Conservation (phyloP, 192 early-diverging fungal genomes). For the Coemansia sp. region DNA sequence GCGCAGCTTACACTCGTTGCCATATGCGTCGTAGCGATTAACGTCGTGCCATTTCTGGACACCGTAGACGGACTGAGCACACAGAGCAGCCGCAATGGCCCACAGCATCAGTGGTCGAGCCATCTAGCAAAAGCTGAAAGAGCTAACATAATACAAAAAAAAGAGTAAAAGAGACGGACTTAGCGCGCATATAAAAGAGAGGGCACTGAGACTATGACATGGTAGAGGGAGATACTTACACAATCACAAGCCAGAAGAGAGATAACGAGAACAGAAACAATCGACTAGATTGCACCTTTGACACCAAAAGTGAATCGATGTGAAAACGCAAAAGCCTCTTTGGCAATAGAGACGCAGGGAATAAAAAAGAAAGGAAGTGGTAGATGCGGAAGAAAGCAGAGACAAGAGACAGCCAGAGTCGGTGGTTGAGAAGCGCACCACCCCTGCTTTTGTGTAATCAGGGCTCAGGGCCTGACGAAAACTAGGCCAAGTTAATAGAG, state of each 20-base stretch:
- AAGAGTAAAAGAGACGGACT: neutral
- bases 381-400: neutral
- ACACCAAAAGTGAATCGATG: neutral
- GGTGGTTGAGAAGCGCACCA: neutral
- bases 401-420: neutral
- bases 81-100: neutral
- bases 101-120: neutral
- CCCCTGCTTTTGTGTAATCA: neutral
- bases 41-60: slow-evolving; percentile 16
- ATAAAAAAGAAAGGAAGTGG: neutral
- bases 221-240: neutral
- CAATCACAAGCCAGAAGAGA: neutral
- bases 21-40: slow-evolving; percentile 51
- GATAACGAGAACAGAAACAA: neutral
- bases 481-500: neutral
- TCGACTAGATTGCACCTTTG: neutral
- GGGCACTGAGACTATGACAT: neutral
- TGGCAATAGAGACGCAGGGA: neutral
- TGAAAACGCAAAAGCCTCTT: neutral
- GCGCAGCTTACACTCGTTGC: slow-evolving; percentile 47
- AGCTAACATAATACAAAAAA: neutral
- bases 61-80: neutral
- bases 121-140: neutral
- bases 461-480: neutral
- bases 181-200: neutral